Base-by-base conservation (phyloP, 108 stramenopile species). In the Cyclostephanos tholiformis region DNA sequence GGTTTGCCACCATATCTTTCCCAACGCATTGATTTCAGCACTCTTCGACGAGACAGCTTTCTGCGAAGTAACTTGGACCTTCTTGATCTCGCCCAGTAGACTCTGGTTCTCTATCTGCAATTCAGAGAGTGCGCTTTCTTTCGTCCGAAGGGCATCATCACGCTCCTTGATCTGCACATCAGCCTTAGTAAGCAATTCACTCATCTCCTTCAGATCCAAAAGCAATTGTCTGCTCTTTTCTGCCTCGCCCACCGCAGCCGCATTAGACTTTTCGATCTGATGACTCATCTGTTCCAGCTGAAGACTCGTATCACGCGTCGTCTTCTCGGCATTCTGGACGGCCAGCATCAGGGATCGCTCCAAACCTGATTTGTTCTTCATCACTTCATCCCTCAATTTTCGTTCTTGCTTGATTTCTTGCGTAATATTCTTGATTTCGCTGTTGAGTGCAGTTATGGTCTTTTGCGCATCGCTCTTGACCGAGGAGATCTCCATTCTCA, bases 1-100 rank as follows among this genome's bases (percentile, higher is more conserved):
- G 43, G 32, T 30, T 69, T 26, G 65, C 65, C 22, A 75, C 74
- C 65, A 67, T 75, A 26, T 75, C 55, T 44, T 75, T 60, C n/a
- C n/a, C 44, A 75, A 60, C 2, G 65, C 32, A 26, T 66, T 55
- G n/a, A 65, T 58, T 41, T 75, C 74, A 23, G 44, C 65, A 48
- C 64, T 67, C 30, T 75, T 75, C 14, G 58, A 41, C 74, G 44
- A 49, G 56, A 57, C 41, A 49, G 55, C 74, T 20, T 75, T 69
- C 12, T 69, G 49, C 17, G 67, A 53, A 10, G 38, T 20, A 8
- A 22, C n/a, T 19, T 35, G 51, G 13, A 25, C 53, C 20, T 26
- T 56, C 29, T 23, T 38, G 14, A 55, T 55, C 11, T 56, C 67
- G 9, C 49, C 19, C 35, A 44, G 19, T 2, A 70, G 19, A 16